Base-by-base conservation (phyloP, 1,284 basidiomycete species). In the Pascua guehoae region DNA sequence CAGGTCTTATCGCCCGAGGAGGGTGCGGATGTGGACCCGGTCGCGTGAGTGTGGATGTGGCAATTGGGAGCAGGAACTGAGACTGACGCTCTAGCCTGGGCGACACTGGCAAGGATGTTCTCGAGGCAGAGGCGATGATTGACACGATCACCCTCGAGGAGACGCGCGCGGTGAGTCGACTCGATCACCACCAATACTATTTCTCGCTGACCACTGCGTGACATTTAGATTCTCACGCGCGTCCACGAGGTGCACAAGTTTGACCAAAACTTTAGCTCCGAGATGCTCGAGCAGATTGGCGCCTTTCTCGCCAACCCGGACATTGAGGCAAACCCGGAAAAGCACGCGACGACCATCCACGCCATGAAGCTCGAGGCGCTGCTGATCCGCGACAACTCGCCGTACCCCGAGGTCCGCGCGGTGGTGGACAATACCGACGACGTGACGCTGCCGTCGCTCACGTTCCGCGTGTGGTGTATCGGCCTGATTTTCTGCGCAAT, bases 331-430 rank as follows among this genome's bases (percentile, higher is more conserved):
- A 40, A 62, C 17, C 58, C 58, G 5, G 49, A 58, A 32, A 54
- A 50, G n/a, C 44, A 63, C 46, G 45, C 44, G 1, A 57, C 56
- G 8, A 49, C 70, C 39, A 62, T 67, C 51, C 53, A 51, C 43
- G 65, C 63, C 18, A 68, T 72, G 66, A 66, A 67, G 50, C 57
- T 69, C 18, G 68, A 74, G 63, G 68, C 69, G 1, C 51, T 70
- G 12, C 57, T 74, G 18, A 61, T 65, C 39, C 66, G 66, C 18
- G 67, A 70, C 53, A 70, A 71, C 58, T 93, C 90, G 4, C 89
- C 90, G 10, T 93, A 92, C 70, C 85, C 89, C 5, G 89, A 92
- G 79, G 90, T 93, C 43, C 85, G 90, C 53, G 89, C 90, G 16
- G 85, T 88, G 7, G 88, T 91, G 16, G 80, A 87, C 36, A 88